A percentile compares a stretch with the other conserved stretches of the same genome.
These are phyloP conservation scores for Phytophthora idaei DNA, from an alignment of 352 stramenopile species.

Conservation along the genomic window DNA sequence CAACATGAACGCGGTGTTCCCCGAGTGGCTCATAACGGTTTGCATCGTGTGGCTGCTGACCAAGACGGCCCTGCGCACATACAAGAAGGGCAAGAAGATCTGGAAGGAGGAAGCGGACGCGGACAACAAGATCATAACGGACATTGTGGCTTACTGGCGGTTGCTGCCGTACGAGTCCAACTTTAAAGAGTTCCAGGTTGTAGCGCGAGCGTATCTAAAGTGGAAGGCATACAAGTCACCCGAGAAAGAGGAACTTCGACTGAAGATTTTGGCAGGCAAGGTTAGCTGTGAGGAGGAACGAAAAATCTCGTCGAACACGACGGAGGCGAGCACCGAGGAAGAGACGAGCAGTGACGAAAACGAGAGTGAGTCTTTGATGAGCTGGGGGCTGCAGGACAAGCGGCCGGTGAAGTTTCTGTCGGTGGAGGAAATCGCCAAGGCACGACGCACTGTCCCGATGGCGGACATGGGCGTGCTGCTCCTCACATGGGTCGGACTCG, in stretches of 20 bases:
- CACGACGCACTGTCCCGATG: constrained; percentile 58
- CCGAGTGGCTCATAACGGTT: constrained; percentile 84
- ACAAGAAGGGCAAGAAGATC: constrained; percentile 69
- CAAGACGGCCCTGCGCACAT: constrained; percentile 70
- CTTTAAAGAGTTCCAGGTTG: constrained; percentile 71
- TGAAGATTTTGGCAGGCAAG: constrained; percentile 47
- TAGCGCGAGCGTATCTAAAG: constrained; percentile 73
- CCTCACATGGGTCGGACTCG: constrained; percentile 78
- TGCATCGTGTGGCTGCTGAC: constrained; percentile 81
- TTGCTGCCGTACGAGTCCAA: constrained; percentile 69
- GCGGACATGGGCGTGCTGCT: constrained; percentile 71
- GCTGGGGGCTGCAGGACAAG: constrained; percentile 47
- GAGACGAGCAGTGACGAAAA: constrained; percentile 50
- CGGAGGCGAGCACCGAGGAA: constrained; percentile 45
- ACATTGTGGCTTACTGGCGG: constrained; percentile 73
- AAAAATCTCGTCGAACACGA: constrained; percentile 31
- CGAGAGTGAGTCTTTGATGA: constrained; percentile 66
- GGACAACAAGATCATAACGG: constrained; percentile 49
- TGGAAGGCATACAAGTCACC: constrained; percentile 71
- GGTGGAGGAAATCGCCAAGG: constrained; percentile 60
- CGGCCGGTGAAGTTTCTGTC: constrained; percentile 33
- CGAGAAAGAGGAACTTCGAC: constrained; percentile 29
- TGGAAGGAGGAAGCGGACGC: constrained; percentile 65
- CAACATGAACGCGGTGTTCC: constrained; percentile 85
- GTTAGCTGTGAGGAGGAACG: constrained; percentile 31